Conservation (phyloP, 169 alveolate species). For the Cryptosporidium canis region DNA sequence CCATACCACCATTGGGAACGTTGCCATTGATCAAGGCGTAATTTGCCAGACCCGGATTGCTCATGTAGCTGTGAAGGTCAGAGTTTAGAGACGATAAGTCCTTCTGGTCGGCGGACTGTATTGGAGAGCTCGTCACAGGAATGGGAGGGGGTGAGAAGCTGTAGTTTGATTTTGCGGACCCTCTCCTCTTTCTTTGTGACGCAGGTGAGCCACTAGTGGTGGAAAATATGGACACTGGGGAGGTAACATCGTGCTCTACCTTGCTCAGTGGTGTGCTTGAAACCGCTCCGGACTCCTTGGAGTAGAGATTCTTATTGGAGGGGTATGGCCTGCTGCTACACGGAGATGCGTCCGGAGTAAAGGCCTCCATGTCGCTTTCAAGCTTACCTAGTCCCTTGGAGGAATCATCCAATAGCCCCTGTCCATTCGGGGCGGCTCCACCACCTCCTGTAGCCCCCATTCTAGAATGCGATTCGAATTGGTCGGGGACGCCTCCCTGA, state of each 20-base stretch:
- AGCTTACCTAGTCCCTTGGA: not conserved
- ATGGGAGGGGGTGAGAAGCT: slow-evolving; percentile 67
- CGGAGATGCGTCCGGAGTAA: slow-evolving; percentile 57
- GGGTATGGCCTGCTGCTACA: slow-evolving; percentile 47
- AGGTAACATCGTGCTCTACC: slow-evolving; percentile 18
- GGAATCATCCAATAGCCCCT: slow-evolving; percentile 3
- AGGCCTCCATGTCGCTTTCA: slow-evolving; percentile 20
- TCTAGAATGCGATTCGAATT: not conserved
- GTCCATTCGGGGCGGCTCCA: not conserved
- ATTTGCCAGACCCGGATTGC: not conserved
- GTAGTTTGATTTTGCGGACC: slow-evolving; percentile 10
- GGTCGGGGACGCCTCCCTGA: not conserved
- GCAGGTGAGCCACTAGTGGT: slow-evolving; percentile 30
- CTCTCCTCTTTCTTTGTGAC: slow-evolving; percentile 52
- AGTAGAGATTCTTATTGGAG: slow-evolving; percentile 17
- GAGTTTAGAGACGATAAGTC: not conserved
- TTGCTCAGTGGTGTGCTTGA: slow-evolving; percentile 32
- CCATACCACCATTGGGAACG: not conserved
- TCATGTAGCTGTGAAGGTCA: not conserved
- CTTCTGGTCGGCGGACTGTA: not conserved
- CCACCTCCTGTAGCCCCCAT: not conserved
- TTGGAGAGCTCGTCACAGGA: slow-evolving; percentile 41
- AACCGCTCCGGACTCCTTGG: not conserved
- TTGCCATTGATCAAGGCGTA: not conserved
- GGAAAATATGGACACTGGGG: slow-evolving; percentile 61